Percentiles rank a stretch among this genome's conserved stretches.
phyloP scores from a whole-genome alignment of 2,329 filamentous ascomycete genomes.

The Calonectria ilicicola region DNA sequence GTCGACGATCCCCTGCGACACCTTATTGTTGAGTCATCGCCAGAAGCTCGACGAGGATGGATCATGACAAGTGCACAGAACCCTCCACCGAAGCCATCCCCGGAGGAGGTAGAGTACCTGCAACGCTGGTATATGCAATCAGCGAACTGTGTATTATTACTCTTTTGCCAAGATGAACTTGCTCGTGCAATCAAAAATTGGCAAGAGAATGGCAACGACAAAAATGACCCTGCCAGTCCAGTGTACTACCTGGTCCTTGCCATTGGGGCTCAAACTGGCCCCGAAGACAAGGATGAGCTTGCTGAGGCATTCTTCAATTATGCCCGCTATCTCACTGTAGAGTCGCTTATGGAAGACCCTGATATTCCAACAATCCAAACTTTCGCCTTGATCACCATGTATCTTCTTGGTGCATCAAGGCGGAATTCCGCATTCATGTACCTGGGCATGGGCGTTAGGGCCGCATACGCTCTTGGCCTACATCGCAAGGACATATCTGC shows the following conservation, averaged over 20 bases:
- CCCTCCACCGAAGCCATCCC: conserved; percentile 37
- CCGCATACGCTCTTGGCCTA: conserved; percentile 50
- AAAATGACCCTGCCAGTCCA: conserved; percentile 30
- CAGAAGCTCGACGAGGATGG: conserved; percentile 44
- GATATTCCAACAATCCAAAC: conserved; percentile 48
- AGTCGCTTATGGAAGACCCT: conserved; percentile 50
- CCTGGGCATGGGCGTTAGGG: conserved; percentile 51
- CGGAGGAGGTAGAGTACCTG: conserved; percentile 42
- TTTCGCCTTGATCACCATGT: conserved; percentile 51
- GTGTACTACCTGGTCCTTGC: conserved; percentile 46
- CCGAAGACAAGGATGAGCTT: conserved; percentile 47
- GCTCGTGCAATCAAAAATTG: conserved; percentile 41
- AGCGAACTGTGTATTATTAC: conserved; percentile 41
- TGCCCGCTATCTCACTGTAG: conserved; percentile 48
- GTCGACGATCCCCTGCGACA: conserved; percentile 50
- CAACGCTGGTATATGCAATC: conserved; percentile 48
- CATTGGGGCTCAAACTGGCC: conserved; percentile 48
- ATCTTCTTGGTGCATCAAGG: conserved; percentile 49
- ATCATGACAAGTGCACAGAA: conserved; percentile 39
- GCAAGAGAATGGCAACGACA: conserved; percentile 40
- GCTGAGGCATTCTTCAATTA: conserved; percentile 50
- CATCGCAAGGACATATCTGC: conserved; percentile 45
- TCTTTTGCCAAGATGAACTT: conserved; percentile 48
- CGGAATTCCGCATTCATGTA: conserved; percentile 54
- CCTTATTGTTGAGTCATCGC: conserved; percentile 48